phyloP scores from a whole-genome alignment of 2,329 filamentous ascomycete genomes.

The Aspergillus sp. region DNA sequence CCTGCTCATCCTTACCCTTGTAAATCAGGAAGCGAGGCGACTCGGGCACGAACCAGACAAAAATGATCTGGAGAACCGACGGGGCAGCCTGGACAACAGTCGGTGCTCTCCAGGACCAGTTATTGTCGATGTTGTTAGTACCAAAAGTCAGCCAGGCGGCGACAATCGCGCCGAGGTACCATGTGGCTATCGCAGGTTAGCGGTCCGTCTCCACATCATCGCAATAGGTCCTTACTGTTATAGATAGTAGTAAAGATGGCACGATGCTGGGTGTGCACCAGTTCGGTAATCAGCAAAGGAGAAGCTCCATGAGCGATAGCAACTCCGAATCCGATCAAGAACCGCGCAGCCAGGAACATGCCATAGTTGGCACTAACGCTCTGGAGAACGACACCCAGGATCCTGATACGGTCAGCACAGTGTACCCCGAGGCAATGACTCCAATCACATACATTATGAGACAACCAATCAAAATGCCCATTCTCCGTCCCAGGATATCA shows the following conservation, averaged over 20 bases:
- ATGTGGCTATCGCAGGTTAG: constrained; percentile 32
- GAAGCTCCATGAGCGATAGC: constrained; percentile 25
- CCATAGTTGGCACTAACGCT: constrained; percentile 24
- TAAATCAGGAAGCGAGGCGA: constrained; percentile 53
- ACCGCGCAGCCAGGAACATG: constrained; percentile 28
- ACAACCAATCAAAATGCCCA: constrained; percentile 45
- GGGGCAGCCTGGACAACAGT: constrained; percentile 60
- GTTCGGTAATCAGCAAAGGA: constrained; percentile 26
- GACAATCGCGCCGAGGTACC: constrained; percentile 48
- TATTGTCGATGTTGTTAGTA: constrained; percentile 33
- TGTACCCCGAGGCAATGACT: neutral
- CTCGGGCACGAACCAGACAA: constrained; percentile 65
- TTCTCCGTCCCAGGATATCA: constrained; percentile 47
- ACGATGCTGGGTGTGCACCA: constrained; percentile 29
- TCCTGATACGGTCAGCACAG: constrained; percentile 6
- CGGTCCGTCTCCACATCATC: neutral
- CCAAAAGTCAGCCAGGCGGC: constrained; percentile 43
- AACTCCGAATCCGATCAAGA: constrained; percentile 29
- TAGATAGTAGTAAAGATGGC: constrained; percentile 25
- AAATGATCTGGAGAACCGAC: constrained; percentile 51
- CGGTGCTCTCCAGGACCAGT: constrained; percentile 49
- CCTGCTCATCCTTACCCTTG: constrained; percentile 28
- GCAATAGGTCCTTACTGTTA: constrained; percentile 13
- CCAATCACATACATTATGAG: constrained; percentile 12
- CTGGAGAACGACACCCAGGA: constrained; percentile 29